Conservation (phyloP, 2,329 filamentous ascomycete genomes). For the Dactylella cylindrospora region DNA sequence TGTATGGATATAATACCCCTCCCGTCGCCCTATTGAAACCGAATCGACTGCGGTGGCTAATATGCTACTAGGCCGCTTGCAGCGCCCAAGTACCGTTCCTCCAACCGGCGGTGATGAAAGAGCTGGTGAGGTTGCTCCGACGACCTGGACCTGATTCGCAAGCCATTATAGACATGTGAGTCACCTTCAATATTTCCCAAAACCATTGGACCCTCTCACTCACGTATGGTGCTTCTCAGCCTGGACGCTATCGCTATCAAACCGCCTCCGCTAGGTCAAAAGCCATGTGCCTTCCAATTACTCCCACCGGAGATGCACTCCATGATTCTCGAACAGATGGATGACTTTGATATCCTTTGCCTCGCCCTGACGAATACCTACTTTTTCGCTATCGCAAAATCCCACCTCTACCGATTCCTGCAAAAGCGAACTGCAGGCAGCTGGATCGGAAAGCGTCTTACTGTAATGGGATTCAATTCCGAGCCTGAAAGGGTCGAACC, state of each 20-base stretch:
- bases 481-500: neutral
- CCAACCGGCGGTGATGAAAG: conserved; percentile 3
- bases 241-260: neutral
- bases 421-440: conserved; percentile 12
- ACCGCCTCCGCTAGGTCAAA: neutral
- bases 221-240: neutral
- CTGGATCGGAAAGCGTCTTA: conserved; percentile 24
- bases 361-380: conserved; percentile 6
- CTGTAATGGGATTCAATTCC: neutral
- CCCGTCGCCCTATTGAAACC: neutral
- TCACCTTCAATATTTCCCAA: neutral
- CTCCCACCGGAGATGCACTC: conserved; percentile 9
- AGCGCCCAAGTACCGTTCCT: conserved; percentile 11
- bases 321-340: conserved; percentile 9
- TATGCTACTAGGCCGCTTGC: neutral
- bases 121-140: conserved; percentile 11
- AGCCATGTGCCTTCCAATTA: no score
- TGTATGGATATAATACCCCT: conserved; percentile 10
- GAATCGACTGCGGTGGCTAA: conserved; percentile 6
- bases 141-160: conserved; percentile 5
- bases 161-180: neutral
- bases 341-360: conserved; percentile 14
- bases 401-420: conserved; percentile 7
- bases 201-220: neutral
- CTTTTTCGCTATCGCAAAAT: conserved; percentile 1